Base-by-base conservation (phyloP, 345 rosid genomes). In the Euphorbia peplus region DNA sequence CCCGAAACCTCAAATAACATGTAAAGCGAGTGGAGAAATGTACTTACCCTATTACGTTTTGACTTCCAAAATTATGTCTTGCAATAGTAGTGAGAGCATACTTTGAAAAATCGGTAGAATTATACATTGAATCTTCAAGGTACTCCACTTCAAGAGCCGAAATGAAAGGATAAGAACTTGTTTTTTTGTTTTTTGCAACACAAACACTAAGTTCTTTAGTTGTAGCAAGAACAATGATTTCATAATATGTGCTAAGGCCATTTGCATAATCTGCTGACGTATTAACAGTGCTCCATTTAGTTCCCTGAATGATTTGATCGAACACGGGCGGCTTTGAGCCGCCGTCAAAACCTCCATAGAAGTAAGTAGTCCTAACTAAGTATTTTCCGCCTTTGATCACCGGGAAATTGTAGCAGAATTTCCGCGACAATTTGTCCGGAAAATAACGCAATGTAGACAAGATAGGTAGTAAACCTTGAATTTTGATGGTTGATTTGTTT, bases 281-380 rank as follows among this genome's bases (percentile, higher is more conserved):
- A 66, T 93, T 80, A 47, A 93, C 97, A 35, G 75, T 64, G 75
- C 90, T 83, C 96, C 97, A 88, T 80, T 75, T 88, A 35, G 90
- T 88, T 54, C 96, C 93, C 21, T 86, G 88, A 10, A 93, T 35
- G 58, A 93, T 84, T 77, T 93, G 96, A 67, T 91, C 91, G 44
- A 89, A 93, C 76, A 93, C 95, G 0, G 97, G 97, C 0, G 98
- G 95, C 51, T 72, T 75, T 5, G 72, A 71, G 53, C 92, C 86
- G 9, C 97, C 95, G 62, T 91, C 96, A 28, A 78, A 93, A 30
- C 83, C 83, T 14, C 97, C 97, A 65, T 91, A 93, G 66, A 71
- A 93, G 64, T 88, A 93, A 1, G 88, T 83, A 8, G 93, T 93
- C 67, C 90, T 78, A 15, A 88, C 77, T 3, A 93, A 76, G 73